Evolutionary conservation across 2,329 filamentous ascomycete genomes (phyloP).

Genomic region (Pezicula neosporulosa): DNA sequence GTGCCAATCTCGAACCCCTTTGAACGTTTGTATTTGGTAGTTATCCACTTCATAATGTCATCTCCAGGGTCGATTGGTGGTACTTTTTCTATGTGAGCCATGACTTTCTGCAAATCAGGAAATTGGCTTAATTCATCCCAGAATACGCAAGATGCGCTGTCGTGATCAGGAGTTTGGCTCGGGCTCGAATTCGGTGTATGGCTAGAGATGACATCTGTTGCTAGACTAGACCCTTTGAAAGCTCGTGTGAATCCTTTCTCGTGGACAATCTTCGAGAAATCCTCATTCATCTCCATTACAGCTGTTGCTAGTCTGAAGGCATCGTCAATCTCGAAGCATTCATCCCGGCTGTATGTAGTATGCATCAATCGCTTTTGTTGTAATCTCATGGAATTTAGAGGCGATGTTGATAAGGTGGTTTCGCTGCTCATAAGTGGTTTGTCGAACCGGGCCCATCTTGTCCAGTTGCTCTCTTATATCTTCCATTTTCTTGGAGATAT

Average conservation of each 20-base stretch:
- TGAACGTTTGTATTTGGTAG: background rate
- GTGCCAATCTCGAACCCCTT: constrained; percentile 9
- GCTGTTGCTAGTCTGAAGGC: constrained; percentile 1
- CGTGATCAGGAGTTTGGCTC: background rate
- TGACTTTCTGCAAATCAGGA: background rate
- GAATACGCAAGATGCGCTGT: background rate
- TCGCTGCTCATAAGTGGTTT: background rate
- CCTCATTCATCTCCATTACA: constrained; percentile 3
- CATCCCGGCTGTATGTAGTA: constrained; percentile 7
- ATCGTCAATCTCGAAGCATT: constrained; percentile 4
- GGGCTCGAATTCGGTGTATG: too few species aligned
- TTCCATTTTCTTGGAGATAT: background rate
- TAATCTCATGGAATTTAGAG: background rate
- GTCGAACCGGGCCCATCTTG: background rate
- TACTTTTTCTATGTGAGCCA: background rate
- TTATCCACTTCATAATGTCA: constrained; percentile 3
- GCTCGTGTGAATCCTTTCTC: background rate
- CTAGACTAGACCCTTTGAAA: background rate
- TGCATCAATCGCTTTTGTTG: constrained; percentile 1
- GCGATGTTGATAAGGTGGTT: background rate
- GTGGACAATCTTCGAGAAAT: background rate
- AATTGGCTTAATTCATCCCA: background rate
- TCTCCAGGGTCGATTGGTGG: background rate
- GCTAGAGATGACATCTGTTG: background rate
- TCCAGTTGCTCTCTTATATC: background rate